phyloP scores from a whole-genome alignment of 169 alveolate species.

The Plasmodium gaboni region DNA sequence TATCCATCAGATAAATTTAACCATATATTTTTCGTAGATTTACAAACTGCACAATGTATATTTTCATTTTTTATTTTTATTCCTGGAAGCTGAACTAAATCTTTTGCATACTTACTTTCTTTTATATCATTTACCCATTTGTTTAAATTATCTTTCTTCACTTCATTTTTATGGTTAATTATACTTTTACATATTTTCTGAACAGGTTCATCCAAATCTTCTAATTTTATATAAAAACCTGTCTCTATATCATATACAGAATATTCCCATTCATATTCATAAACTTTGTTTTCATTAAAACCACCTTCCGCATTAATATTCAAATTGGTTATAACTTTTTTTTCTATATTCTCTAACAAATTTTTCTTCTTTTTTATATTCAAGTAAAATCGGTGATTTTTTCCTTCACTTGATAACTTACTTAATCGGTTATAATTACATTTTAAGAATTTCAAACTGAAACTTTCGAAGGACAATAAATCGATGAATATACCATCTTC shows the following conservation, averaged over 20 bases:
- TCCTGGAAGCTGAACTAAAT: slow-evolving; percentile 38
- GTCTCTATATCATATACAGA: slow-evolving; percentile 35
- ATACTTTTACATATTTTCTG: slow-evolving; percentile 31
- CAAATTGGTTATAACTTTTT: slow-evolving; percentile 35
- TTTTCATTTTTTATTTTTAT: slow-evolving; percentile 56
- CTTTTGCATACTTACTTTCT: slow-evolving; percentile 65
- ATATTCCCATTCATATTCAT: slow-evolving; percentile 35
- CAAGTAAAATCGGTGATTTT: slow-evolving; percentile 43
- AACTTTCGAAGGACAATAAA: slow-evolving; percentile 56
- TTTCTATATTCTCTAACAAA: slow-evolving; percentile 43
- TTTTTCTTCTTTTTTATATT: slow-evolving; percentile 55
- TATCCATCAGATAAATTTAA: slow-evolving; percentile 80
- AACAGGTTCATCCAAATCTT: slow-evolving; percentile 26
- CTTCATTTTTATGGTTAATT: slow-evolving; percentile 49
- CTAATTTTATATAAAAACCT: slow-evolving; percentile 13
- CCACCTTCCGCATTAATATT: slow-evolving; percentile 61
- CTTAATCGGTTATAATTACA: slow-evolving; percentile 16
- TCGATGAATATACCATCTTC: slow-evolving; percentile 62
- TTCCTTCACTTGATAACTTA: not conserved
- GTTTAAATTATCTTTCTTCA: slow-evolving; percentile 38
- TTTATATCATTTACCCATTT: slow-evolving; percentile 66
- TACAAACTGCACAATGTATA: slow-evolving; percentile 68
- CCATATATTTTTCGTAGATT: slow-evolving; percentile 54
- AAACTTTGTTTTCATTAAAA: slow-evolving; percentile 31
- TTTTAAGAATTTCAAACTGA: slow-evolving; percentile 25